These are phyloP conservation scores for Somion occarium DNA, from an alignment of 1,284 basidiomycete species.

Conservation along the genomic window DNA sequence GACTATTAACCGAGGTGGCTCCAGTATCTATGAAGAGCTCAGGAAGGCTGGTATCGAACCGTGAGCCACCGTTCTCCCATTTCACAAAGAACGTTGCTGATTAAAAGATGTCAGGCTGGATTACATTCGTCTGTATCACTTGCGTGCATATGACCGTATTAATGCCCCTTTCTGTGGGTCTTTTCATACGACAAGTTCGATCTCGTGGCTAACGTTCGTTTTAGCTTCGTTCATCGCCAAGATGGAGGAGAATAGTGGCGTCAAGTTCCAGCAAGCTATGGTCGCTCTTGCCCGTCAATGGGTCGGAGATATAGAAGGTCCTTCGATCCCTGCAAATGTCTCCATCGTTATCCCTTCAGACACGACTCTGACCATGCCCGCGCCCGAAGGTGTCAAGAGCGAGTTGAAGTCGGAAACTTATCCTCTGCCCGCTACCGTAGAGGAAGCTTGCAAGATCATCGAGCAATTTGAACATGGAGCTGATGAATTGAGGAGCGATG, in stretches of 20 bases:
- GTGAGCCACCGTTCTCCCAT: too few species aligned
- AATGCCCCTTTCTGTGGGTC: constrained; percentile 67
- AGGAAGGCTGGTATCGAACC: constrained; percentile 79
- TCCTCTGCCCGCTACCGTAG: constrained; percentile 57
- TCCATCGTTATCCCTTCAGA: constrained; percentile 45
- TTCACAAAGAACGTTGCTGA: background rate
- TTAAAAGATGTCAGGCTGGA: constrained; percentile 68
- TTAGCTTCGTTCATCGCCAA: constrained; percentile 53
- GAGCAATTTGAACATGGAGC: constrained; percentile 64
- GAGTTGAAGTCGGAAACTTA: constrained; percentile 56
- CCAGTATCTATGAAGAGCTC: constrained; percentile 82
- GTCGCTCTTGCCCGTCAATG: constrained; percentile 84
- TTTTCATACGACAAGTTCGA: background rate
- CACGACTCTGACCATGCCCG: constrained; percentile 31
- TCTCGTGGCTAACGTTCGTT: background rate
- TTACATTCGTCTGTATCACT: constrained; percentile 86
- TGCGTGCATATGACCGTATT: constrained; percentile 88
- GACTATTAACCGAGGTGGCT: constrained; percentile 84
- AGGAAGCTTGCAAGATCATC: constrained; percentile 64
- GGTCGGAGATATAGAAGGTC: constrained; percentile 51
- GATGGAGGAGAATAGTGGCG: constrained; percentile 72
- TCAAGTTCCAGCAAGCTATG: constrained; percentile 82
- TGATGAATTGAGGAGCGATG: constrained; percentile 46
- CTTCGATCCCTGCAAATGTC: constrained; percentile 44
- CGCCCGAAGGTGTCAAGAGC: constrained; percentile 33